Base-by-base conservation (phyloP, 1,139 yeast genomes). In the Hemisphaericaspora lyxosophila region DNA sequence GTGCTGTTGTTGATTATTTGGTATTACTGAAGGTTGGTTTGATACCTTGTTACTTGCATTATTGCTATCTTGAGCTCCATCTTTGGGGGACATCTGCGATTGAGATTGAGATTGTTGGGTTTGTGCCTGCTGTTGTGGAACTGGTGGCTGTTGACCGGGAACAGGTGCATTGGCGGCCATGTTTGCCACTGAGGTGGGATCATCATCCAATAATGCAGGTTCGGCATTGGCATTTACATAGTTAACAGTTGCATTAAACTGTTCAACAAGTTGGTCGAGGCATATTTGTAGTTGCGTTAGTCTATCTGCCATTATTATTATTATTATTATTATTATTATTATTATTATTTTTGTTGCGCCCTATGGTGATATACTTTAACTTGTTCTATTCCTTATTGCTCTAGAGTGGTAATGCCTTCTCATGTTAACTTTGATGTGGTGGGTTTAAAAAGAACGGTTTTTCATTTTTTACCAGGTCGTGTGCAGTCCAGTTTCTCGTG, bases 271-370 rank as follows among this genome's bases (percentile, higher is more conserved):
- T 67, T 85, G 96, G 62, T 92, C 98, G 34, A 92, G 68, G 51
- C 97, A 89, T 33, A 86, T 77, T 57, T 92, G 98, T 25, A 92
- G 75, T 59, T 92, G 98, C 1, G 97, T 89, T 27, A 92, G 70
- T 53, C 97, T 70, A 62, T 92, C 98, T 0, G 96, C 73, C 86
- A 81, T 81, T 17, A 26, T 26, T 11, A 20, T 32, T n/a, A n/a
- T n/a, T n/a, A n/a, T n/a, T n/a, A n/a, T n/a, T n/a, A n/a, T n/a
- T n/a, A n/a, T n/a, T n/a, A n/a, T n/a, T n/a, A n/a, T n/a, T n/a
- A n/a, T n/a, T n/a, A n/a, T n/a, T n/a, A n/a, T n/a, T n/a, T n/a
- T n/a, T n/a, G n/a, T n/a, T n/a, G n/a, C n/a, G n/a, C n/a, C n/a
- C n/a, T n/a, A n/a, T n/a, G n/a, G n/a, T n/a, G n/a, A n/a, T n/a